Percentiles rank a stretch among this genome's conserved stretches.
phyloP scores from a whole-genome alignment of 768 basidiomycete genomes.

The Boletus vinaceobasis region DNA sequence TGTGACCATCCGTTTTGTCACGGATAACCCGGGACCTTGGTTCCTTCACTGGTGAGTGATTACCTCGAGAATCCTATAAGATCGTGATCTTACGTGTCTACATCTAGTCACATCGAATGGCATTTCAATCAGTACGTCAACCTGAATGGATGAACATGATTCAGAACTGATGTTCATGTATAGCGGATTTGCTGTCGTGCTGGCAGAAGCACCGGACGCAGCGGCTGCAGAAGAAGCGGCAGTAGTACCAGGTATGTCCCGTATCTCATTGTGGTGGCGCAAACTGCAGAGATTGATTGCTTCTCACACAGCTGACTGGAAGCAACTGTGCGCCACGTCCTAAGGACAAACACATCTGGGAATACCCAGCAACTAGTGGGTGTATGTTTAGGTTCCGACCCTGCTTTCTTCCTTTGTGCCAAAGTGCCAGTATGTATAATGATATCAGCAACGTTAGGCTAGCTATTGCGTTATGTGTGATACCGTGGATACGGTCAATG shows the following conservation, averaged over 20 bases:
- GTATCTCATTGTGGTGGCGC: background rate
- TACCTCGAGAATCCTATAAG: background rate
- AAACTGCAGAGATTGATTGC: background rate
- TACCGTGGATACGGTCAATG: no score
- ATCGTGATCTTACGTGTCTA: background rate
- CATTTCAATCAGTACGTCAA: conserved; percentile 24
- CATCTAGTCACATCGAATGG: conserved; percentile 29
- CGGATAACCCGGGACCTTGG: conserved; percentile 68
- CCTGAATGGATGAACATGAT: background rate
- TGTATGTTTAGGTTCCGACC: background rate
- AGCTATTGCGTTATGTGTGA: no score
- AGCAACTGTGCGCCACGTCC: conserved; percentile 9
- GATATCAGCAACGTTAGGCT: background rate
- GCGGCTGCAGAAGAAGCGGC: conserved; percentile 7
- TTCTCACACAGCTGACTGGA: conserved; percentile 19
- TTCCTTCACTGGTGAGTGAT: conserved; percentile 41
- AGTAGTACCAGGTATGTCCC: conserved; percentile 21
- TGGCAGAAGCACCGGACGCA: conserved; percentile 22
- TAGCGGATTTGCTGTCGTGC: conserved; percentile 29
- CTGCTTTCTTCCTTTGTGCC: background rate
- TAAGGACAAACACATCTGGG: conserved; percentile 1
- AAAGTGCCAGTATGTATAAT: background rate
- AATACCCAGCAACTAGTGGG: background rate
- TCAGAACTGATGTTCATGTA: background rate
- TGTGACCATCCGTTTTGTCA: conserved; percentile 56